Percentiles rank a stretch among this genome's conserved stretches.
phyloP scores from a whole-genome alignment of 345 rosid species.

The Iberis pinnata region DNA sequence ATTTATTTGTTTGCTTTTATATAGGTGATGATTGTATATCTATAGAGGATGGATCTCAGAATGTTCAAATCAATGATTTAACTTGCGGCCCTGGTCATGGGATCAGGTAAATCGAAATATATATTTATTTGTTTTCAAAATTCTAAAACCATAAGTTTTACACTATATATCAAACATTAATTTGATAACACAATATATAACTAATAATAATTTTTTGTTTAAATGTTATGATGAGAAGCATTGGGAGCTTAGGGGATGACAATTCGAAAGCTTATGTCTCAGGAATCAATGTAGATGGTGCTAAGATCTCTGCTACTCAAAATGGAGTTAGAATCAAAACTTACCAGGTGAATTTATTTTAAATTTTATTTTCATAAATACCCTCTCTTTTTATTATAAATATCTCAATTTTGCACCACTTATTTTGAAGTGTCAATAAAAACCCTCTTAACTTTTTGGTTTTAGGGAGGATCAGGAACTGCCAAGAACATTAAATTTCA shows the following conservation, averaged over 20 bases:
- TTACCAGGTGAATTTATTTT: conserved; percentile 47
- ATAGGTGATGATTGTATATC: conserved; percentile 92
- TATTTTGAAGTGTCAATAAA: not conserved
- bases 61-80: conserved; percentile 24
- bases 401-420: not conserved
- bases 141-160: no score
- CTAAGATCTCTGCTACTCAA: conserved; percentile 47
- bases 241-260: conserved; percentile 71
- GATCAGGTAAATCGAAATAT: conserved; percentile 21
- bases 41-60: conserved; percentile 31
- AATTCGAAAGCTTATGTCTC: conserved; percentile 60
- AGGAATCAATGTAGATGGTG: conserved; percentile 51
- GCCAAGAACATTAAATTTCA: conserved; percentile 66
- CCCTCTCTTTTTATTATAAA: not conserved
- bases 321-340: conserved; percentile 94
- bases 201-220: not conserved
- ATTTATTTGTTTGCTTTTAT: conserved; percentile 27
- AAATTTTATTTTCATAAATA: not conserved
- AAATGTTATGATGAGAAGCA: conserved; percentile 32
- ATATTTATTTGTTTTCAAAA: not conserved
- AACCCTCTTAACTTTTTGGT: not conserved
- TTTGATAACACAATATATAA: not conserved
- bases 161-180: no score
- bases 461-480: conserved; percentile 85
- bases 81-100: conserved; percentile 34